These are phyloP conservation scores for Beauveria sp. DNA, from an alignment of 2,329 filamentous ascomycete species.

Conservation along the genomic window DNA sequence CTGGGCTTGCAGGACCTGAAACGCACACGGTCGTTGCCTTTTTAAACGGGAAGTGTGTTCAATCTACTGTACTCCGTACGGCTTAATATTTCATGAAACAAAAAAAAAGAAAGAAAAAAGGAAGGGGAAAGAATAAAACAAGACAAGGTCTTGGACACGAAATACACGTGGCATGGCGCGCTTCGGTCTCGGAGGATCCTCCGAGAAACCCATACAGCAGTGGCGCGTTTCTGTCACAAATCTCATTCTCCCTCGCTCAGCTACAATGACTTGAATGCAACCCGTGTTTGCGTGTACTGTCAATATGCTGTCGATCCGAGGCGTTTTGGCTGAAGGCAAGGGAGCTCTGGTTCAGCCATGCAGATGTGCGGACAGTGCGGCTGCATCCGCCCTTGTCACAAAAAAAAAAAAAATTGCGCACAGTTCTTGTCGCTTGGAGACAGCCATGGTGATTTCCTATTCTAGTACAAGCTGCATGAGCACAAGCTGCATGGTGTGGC, in stretches of 20 bases:
- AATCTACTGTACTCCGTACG: no score
- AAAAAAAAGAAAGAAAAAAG: not conserved
- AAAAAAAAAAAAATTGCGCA: no score
- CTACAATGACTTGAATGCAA: no score
- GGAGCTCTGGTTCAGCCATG: not conserved
- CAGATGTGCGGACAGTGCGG: not conserved
- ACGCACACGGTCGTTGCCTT: no score
- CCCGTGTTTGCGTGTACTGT: not conserved
- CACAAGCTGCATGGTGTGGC: not conserved
- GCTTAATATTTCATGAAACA: no score
- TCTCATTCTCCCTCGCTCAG: not conserved
- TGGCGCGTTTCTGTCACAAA: not conserved
- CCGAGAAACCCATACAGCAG: not conserved
- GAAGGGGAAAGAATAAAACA: not conserved
- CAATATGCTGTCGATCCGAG: not conserved
- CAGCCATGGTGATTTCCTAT: not conserved
- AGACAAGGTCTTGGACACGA: not conserved
- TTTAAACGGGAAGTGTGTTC: no score
- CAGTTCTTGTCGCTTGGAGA: not conserved
- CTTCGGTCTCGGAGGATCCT: not conserved
- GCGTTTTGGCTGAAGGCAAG: not conserved
- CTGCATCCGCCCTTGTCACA: no score
- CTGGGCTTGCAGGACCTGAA: no score
- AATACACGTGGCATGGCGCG: not conserved
- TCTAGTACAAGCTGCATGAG: not conserved